These are phyloP conservation scores for Mortierella sp. DNA, from an alignment of 371 early-diverging fungal genomes.

Conservation along the genomic window DNA sequence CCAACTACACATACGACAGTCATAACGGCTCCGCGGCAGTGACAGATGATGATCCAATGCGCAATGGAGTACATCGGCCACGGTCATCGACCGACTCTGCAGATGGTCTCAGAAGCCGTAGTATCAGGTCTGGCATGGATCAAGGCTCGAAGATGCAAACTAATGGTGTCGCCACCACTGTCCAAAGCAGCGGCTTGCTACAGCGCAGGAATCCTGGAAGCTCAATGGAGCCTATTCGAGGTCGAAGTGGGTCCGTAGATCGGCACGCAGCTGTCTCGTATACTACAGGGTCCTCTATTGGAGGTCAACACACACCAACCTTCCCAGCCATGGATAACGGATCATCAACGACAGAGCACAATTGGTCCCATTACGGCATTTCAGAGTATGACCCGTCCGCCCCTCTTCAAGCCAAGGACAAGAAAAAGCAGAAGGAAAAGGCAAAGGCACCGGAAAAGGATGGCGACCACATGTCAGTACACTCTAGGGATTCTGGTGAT, in stretches of 20 bases:
- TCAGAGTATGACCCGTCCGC: conserved; percentile 36
- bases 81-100: conserved; percentile 5
- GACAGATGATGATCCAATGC: conserved; percentile 32
- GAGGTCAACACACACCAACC: neutral
- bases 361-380: conserved; percentile 35
- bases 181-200: conserved; percentile 1
- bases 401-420: conserved; percentile 14
- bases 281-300: conserved; percentile 19
- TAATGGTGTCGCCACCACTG: neutral
- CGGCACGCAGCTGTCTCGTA: conserved; percentile 10
- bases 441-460: conserved; percentile 19
- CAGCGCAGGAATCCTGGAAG: conserved; percentile 6
- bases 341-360: conserved; percentile 27
- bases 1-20: conserved; percentile 28
- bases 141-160: neutral
- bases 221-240: conserved; percentile 1
- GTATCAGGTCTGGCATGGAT: conserved; percentile 5
- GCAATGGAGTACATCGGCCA: conserved; percentile 3
- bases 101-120: conserved; percentile 20
- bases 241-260: conserved; percentile 30
- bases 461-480: conserved; percentile 19
- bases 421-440: conserved; percentile 25
- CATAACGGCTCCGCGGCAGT: neutral
- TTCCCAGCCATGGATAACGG: conserved; percentile 17
- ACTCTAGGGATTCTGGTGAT: conserved; percentile 50